Evolutionary conservation across 192 early-diverging fungal species (phyloP).

Genomic region (Coemansia sp.): DNA sequence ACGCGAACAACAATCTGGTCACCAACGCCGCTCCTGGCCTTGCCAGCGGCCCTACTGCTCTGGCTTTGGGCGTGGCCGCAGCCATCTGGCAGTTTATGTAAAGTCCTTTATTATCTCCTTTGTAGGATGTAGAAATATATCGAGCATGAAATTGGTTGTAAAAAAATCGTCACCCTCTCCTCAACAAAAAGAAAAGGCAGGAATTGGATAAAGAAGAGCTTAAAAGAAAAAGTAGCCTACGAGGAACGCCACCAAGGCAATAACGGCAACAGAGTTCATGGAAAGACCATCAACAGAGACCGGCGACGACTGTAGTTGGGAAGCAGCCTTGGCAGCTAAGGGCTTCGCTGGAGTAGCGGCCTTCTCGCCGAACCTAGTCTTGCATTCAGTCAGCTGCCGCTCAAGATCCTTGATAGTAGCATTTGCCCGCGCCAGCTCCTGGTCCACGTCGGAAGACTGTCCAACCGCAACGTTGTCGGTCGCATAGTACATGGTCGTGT

Average conservation of each 20-base stretch:
- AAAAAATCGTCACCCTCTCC: background rate
- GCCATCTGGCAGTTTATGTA: background rate
- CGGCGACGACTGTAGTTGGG: background rate
- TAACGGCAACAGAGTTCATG: conserved; percentile 58
- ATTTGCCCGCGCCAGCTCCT: conserved; percentile 45
- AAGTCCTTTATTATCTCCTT: background rate
- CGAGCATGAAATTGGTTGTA: background rate
- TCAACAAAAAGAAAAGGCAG: background rate
- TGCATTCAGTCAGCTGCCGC: conserved; percentile 36
- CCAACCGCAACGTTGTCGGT: conserved; percentile 6
- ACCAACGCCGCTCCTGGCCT: background rate
- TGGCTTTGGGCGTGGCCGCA: background rate
- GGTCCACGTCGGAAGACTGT: conserved; percentile 8
- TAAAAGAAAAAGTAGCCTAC: conserved; percentile 67
- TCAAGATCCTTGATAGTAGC: conserved; percentile 39
- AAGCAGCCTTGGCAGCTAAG: conserved; percentile 17
- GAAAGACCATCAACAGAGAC: conserved; percentile 60
- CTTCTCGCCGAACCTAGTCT: conserved; percentile 15
- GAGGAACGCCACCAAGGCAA: conserved; percentile 61
- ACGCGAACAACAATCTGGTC: background rate
- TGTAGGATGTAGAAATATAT: background rate
- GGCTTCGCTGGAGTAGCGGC: conserved; percentile 6
- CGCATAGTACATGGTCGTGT: conserved; percentile 13
- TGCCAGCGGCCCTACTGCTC: background rate
- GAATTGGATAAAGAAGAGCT: background rate